Conservation (phyloP, 1,284 basidiomycete genomes). For the Ceratorhiza oryzae-sativae region DNA sequence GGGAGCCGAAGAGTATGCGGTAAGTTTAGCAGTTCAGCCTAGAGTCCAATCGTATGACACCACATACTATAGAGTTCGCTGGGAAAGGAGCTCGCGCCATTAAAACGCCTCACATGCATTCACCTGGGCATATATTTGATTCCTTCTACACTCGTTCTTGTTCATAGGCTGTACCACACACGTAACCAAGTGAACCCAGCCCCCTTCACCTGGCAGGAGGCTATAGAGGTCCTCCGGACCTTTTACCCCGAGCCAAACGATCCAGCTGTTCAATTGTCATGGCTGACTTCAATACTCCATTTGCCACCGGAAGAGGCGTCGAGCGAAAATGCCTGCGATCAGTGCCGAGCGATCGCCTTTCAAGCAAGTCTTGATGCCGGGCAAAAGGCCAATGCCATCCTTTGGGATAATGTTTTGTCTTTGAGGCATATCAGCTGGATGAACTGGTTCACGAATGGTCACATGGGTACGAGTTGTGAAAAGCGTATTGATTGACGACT, state of each 20-base stretch:
- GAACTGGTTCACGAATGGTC: conserved; percentile 22
- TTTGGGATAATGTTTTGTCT: background rate
- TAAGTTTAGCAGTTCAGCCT: background rate
- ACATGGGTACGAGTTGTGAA: conserved; percentile 1
- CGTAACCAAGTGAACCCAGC: background rate
- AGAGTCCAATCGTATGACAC: background rate
- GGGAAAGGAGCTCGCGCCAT: background rate
- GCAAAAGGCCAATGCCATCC: conserved; percentile 2
- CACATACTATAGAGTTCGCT: background rate
- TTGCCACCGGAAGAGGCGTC: background rate
- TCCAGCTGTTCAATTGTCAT: background rate
- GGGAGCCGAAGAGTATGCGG: conserved; percentile 12
- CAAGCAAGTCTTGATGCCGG: background rate
- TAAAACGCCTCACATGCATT: background rate
- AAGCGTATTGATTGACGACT: too few species aligned
- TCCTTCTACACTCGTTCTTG: conserved; percentile 1
- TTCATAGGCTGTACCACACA: conserved; percentile 19
- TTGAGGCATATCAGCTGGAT: conserved; percentile 19
- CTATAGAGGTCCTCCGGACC: background rate
- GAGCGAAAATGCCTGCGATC: background rate
- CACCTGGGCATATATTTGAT: conserved; percentile 24
- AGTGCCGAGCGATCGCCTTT: conserved; percentile 4
- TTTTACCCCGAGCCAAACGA: background rate
- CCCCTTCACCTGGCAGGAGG: conserved; percentile 15
- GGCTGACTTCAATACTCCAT: conserved; percentile 15